These are phyloP conservation scores for Pichia sp. DNA, from an alignment of 1,139 yeast genomes.

Conservation along the genomic window DNA sequence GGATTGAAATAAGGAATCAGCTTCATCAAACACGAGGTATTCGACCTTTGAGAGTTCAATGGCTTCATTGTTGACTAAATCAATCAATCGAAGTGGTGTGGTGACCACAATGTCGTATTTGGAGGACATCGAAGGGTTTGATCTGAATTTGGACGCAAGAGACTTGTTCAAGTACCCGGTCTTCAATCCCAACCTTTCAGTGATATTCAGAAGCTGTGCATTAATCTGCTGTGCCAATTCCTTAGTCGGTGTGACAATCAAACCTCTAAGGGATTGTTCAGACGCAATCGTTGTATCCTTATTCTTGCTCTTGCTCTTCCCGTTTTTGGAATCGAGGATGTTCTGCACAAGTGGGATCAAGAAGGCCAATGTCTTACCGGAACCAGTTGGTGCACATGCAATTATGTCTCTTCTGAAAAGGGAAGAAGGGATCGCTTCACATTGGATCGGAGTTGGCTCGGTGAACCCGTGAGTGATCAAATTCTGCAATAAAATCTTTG, in stretches of 20 bases:
- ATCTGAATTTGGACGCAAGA: slow-evolving; percentile 61
- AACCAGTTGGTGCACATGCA: slow-evolving; percentile 91
- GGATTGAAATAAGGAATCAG: slow-evolving; percentile 86
- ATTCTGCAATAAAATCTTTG: slow-evolving; percentile 56
- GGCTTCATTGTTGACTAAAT: slow-evolving; percentile 50
- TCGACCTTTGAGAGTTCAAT: slow-evolving; percentile 59
- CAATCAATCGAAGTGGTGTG: slow-evolving; percentile 85
- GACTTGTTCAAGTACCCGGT: slow-evolving; percentile 71
- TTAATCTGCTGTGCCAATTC: slow-evolving; percentile 85
- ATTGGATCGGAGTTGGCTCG: slow-evolving; percentile 89
- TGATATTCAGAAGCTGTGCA: slow-evolving; percentile 56
- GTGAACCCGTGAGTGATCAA: slow-evolving; percentile 63
- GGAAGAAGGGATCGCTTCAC: slow-evolving; percentile 43
- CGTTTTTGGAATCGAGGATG: slow-evolving; percentile 23
- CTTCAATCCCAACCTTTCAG: slow-evolving; percentile 49
- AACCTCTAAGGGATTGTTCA: slow-evolving; percentile 57
- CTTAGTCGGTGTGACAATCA: slow-evolving; percentile 87
- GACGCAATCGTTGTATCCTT: no score
- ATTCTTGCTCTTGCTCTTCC: no score
- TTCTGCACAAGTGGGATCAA: slow-evolving; percentile 73
- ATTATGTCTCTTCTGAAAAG: slow-evolving; percentile 25
- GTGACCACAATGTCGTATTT: slow-evolving; percentile 78
- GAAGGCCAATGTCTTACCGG: slow-evolving; percentile 94
- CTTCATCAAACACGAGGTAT: slow-evolving; percentile 85
- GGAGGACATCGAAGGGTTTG: slow-evolving; percentile 38